phyloP scores from a whole-genome alignment of 1,284 basidiomycete genomes.

The Ustilago trichophora region DNA sequence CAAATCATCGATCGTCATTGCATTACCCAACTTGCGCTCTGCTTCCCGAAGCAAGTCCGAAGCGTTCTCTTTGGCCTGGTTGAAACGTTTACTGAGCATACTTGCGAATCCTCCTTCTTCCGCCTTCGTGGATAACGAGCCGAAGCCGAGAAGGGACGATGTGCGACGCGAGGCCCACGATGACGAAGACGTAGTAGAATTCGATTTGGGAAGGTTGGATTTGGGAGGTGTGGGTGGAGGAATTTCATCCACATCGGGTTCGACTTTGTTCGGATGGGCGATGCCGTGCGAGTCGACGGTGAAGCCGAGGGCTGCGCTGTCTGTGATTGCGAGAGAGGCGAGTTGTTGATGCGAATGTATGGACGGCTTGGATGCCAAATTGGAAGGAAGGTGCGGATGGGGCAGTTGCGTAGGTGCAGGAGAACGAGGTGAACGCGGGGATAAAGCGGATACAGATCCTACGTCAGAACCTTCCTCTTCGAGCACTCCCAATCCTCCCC shows the following conservation, averaged over 20 bases:
- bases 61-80: constrained; percentile 26
- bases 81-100: constrained; percentile 31
- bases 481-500: constrained; percentile 18
- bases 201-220: not conserved
- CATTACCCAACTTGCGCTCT: constrained; percentile 38
- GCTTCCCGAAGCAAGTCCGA: constrained; percentile 34
- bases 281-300: constrained; percentile 21
- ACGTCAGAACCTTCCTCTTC: constrained; percentile 40
- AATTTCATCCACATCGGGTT: too few relatives aligned
- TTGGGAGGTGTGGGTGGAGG: constrained; percentile 7
- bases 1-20: constrained; percentile 43
- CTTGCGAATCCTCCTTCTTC: constrained; percentile 8
- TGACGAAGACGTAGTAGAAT: too few relatives aligned
- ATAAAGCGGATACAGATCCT: constrained; percentile 24
- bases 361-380: not conserved
- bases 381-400: not conserved
- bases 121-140: not conserved
- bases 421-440: constrained; percentile 31
- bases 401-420: too few relatives aligned
- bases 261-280: too few relatives aligned
- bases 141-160: constrained; percentile 19
- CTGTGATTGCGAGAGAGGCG: constrained; percentile 1
- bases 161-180: constrained; percentile 15
- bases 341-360: not conserved
- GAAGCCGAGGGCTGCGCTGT: constrained; percentile 23